Evolutionary conservation across 441 rosid genomes (phyloP), one percentile per base, ranked within the genome.

Genomic region (Corymbia calophylla): DNA sequence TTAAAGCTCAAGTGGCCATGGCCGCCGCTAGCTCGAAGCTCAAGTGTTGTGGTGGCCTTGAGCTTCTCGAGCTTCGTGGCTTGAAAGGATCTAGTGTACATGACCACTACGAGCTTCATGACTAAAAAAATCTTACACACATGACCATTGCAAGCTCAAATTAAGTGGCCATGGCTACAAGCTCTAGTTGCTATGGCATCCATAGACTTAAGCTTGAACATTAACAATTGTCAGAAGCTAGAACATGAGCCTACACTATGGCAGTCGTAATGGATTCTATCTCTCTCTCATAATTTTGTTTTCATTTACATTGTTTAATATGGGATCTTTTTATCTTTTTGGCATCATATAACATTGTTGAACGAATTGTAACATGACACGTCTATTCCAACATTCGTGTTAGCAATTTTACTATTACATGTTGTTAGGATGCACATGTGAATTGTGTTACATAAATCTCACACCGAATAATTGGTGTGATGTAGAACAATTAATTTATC

Each of bases 251-350:
- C 62, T 23, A 56, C 62, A 4, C 11, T 56, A 4, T 9, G 62
- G 13, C 62, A 56, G 62, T 27, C 9, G 4, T 56, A 23, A 56
- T 21, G 29, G 12, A 56, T 27, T 55, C 60, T 23, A 9, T 56
- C 27, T 56, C 62, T 56, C 62, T 23, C 2, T 23, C 27, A 56
- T 56, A 21, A 2, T 56, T 55, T 21, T 56, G 60, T 56, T 56
- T 56, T 56, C 60, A 56, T 56, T 56, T 56, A 56, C 21, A 56
- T 56, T 21, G 62, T 56, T 56, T 56, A 56, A 56, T 56, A 56
- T 4, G 12, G 12, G 27, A 9, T 56, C 1, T 56, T n/a, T n/a
- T n/a, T n/a, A n/a, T n/a, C n/a, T n/a, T 3, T 23, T 23, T 0
- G 3, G 6, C 13, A 0, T 56, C 29, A 56, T 56, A 56, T 56